Percentiles rank a stretch among this genome's conserved stretches.
These are phyloP conservation scores for Planoprotostelium fungivorum DNA, from an alignment of 78 protist species.

Conservation along the genomic window DNA sequence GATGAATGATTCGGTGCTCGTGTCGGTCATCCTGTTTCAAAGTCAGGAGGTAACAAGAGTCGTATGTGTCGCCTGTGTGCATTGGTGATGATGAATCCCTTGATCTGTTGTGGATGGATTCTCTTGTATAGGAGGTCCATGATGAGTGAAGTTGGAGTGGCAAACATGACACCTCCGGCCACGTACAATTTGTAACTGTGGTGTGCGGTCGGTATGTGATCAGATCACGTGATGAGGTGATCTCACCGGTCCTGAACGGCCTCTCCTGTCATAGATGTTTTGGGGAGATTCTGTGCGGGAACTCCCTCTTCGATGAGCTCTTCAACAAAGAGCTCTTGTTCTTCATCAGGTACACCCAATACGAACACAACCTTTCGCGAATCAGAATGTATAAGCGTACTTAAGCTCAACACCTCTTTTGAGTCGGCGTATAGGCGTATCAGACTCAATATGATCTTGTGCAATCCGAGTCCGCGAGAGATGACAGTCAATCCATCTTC, in stretches of 20 bases:
- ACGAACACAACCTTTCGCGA: neutral
- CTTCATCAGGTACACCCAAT: neutral
- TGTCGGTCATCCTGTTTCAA: slow-evolving; percentile 38
- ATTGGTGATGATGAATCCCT: slow-evolving; percentile 53
- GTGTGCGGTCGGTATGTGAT: too few relatives aligned
- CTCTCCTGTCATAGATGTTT: neutral
- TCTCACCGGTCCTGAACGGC: neutral
- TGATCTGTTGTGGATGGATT: slow-evolving; percentile 24
- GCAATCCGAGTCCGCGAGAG: neutral
- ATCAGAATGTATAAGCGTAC: neutral
- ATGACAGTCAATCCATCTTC: neutral
- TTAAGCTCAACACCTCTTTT: neutral
- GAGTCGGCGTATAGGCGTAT: neutral
- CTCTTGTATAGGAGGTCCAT: slow-evolving; percentile 70
- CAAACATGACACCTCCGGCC: slow-evolving; percentile 49
- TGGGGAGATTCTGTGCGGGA: neutral
- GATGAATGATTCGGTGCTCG: slow-evolving; percentile 70
- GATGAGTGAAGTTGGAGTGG: slow-evolving; percentile 64
- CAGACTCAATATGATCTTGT: neutral
- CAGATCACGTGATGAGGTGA: too few relatives aligned
- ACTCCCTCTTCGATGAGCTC: neutral
- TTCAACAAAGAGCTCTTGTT: neutral
- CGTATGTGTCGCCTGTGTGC: slow-evolving; percentile 45
- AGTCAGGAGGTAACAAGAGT: neutral
- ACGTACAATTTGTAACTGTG: slow-evolving; percentile 15